phyloP scores from a whole-genome alignment of 2,329 filamentous ascomycete genomes.

The Arthrobotrys pseudoclavata region DNA sequence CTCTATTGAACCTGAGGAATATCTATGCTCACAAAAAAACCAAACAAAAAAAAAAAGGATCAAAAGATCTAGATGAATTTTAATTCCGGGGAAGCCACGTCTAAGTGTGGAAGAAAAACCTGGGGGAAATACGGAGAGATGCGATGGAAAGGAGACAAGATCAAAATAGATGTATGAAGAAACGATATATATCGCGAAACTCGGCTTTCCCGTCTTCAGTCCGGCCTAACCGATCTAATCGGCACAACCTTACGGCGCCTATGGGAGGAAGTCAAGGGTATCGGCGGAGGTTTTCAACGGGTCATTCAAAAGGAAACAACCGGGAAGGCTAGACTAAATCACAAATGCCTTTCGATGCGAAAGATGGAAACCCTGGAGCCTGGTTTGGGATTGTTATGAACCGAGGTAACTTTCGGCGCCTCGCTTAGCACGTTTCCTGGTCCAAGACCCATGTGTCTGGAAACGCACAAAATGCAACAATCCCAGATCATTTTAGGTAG shows the following conservation, averaged over 20 bases:
- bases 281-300: slow-evolving; percentile 44
- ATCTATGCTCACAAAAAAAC: too few species aligned
- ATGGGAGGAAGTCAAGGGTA: slow-evolving; percentile 5
- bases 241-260: slow-evolving; percentile 5
- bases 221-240: slow-evolving; percentile 35
- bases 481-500: too few species aligned
- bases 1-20: neutral
- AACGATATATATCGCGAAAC: slow-evolving; percentile 10
- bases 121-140: slow-evolving; percentile 4
- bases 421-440: slow-evolving; percentile 38
- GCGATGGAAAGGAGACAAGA: neutral
- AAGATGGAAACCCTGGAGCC: slow-evolving; percentile 14
- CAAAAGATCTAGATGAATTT: neutral
- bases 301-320: slow-evolving; percentile 20
- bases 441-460: slow-evolving; percentile 25
- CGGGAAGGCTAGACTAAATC: neutral
- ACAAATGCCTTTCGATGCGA: neutral
- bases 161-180: neutral
- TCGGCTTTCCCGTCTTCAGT: slow-evolving; percentile 32
- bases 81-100: neutral
- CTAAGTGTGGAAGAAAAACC: neutral
- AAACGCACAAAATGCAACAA: slow-evolving; percentile 30
- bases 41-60: neutral
- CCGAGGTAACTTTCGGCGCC: slow-evolving; percentile 56
- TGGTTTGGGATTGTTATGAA: slow-evolving; percentile 21